Evolutionary conservation across 1,284 basidiomycete genomes (phyloP), one percentile per base, ranked within the genome.

Genomic region (Puccinia horiana): DNA sequence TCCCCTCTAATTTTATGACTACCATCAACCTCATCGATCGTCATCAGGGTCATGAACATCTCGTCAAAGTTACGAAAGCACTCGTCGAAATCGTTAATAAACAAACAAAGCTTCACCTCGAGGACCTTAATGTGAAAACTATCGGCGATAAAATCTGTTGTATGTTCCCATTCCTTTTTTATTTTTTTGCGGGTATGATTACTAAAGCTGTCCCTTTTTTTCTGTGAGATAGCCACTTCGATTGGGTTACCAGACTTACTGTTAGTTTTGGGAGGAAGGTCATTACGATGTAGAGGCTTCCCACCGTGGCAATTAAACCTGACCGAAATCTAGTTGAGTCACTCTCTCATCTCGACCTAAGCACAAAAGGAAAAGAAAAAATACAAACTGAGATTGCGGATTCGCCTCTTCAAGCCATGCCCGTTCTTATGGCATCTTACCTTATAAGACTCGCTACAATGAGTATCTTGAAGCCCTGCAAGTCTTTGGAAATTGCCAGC

Each of bases 271-370:
- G 79, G 79, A 11, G 79, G 79, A n/a, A 23, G 79, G 42, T 81
- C 79, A 5, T 23, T 81, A 9, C 29, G 70, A 18, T 65, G 74
- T 16, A 42, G 70, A 44, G 79, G 79, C 12, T 81, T 81, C 52
- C 79, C 79, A 20, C 79, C 79, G 18, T 81, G 79, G 79, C 79
- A 81, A 74, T 26, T 81, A 8, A 73, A 35, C 3, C 40, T 81
- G 23, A 74, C 70, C 29, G 79, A 81, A 37, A 74, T 81, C 52
- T 81, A 74, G 79, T 81, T 56, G 69, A 49, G 37, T 70, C 26
- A 32, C 52, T 37, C 47, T n/a, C 67, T 44, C 40, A 44, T 44
- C 37, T 40, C 44, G 26, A 14, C 63, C 23, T 32, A 29, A 65
- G 20, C 32, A 6, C 8, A n/a, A 49, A 23, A n/a, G n/a, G 23